Conservation (phyloP, 1,139 yeast species). For the Taphrina communis region DNA sequence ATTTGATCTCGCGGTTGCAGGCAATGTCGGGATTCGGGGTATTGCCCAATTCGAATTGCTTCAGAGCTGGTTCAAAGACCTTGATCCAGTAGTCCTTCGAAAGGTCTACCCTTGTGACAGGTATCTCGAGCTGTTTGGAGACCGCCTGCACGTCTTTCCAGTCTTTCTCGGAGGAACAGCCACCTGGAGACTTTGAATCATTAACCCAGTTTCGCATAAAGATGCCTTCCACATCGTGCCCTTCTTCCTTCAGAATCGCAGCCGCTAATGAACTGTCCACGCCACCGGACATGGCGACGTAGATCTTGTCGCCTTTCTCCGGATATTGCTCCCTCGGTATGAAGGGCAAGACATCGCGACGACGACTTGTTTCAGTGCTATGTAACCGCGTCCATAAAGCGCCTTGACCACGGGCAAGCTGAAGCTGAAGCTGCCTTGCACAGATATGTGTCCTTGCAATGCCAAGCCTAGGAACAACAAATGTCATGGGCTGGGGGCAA, state of each 20-base stretch:
- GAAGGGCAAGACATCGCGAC: constrained; percentile 10
- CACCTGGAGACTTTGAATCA: constrained; percentile 42
- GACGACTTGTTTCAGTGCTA: constrained; percentile 3
- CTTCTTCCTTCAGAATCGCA: constrained; percentile 59
- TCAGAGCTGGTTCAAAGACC: constrained; percentile 91
- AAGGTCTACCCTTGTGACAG: constrained; percentile 77
- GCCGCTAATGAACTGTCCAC: constrained; percentile 95
- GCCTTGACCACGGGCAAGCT: neutral
- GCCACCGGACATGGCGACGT: constrained; percentile 95
- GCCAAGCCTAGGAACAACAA: neutral
- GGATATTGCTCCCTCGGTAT: constrained; percentile 22
- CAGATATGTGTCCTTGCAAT: neutral
- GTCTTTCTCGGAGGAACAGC: constrained; percentile 67
- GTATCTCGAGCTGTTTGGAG: constrained; percentile 65
- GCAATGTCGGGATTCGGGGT: constrained; percentile 97
- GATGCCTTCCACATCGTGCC: constrained; percentile 43
- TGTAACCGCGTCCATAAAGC: neutral
- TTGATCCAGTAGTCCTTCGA: constrained; percentile 91
- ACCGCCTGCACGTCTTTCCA: constrained; percentile 82
- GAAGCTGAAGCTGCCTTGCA: neutral
- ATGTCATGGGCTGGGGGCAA: neutral
- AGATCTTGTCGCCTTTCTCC: constrained; percentile 50
- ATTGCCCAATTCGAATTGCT: constrained; percentile 67
- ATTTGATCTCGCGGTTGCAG: constrained; percentile 83
- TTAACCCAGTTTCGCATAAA: constrained; percentile 44